Evolutionary conservation across 345 rosid species (phyloP).

Genomic region (Acer campestre): DNA sequence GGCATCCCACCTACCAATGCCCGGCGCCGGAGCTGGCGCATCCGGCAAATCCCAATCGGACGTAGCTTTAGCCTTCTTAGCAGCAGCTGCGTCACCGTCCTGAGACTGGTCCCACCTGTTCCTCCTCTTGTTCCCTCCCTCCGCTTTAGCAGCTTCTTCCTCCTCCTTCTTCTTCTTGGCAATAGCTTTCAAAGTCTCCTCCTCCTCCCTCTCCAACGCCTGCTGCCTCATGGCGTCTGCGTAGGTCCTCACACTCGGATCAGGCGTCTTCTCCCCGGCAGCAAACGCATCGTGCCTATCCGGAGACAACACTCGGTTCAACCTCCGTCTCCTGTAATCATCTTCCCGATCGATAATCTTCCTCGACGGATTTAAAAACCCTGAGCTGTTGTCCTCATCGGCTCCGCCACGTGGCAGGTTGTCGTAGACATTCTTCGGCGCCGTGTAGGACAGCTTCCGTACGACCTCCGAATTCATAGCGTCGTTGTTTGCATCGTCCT

Average conservation of each 20-base stretch:
- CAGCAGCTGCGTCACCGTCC: conserved; percentile 55
- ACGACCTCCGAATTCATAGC: conserved; percentile 68
- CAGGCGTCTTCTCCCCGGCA: conserved; percentile 94
- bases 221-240: conserved; percentile 88
- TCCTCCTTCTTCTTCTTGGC: conserved; percentile 78
- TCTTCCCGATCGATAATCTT: conserved; percentile 91
- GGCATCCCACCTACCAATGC: conserved; percentile 93
- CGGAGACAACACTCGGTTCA: conserved; percentile 85
- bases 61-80: conserved; percentile 65
- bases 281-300: conserved; percentile 93
- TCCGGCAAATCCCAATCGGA: conserved; percentile 99
- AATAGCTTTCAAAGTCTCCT: conserved; percentile 57
- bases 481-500: conserved; percentile 71
- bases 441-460: conserved; percentile 81
- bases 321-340: conserved; percentile 83
- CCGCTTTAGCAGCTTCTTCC: conserved; percentile 67
- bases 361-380: conserved; percentile 57
- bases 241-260: conserved; percentile 70
- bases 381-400: conserved; percentile 54
- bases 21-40: conserved; percentile 54
- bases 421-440: conserved; percentile 78
- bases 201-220: conserved; percentile 60
- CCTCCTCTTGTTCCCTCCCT: conserved; percentile 67
- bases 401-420: conserved; percentile 69
- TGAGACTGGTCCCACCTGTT: conserved; percentile 90